Percentiles rank a stretch among this genome's conserved stretches.
phyloP scores from a whole-genome alignment of 202 grass and related monocot genomes.

The Setaria viridis region DNA sequence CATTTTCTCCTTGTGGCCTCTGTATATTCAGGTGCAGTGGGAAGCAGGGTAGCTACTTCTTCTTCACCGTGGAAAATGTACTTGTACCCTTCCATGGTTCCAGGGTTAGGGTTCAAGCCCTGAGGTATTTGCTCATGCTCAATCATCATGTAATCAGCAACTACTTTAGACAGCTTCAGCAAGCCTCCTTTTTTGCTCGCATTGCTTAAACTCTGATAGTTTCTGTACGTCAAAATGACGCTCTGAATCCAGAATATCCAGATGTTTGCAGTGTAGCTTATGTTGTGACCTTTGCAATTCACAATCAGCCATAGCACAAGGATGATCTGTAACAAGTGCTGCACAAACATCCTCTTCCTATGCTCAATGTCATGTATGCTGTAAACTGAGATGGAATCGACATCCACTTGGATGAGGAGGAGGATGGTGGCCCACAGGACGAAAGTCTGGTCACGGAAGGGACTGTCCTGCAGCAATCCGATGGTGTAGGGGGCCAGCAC shows the following conservation, averaged over 20 bases:
- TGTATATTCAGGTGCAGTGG: not conserved
- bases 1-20: not conserved
- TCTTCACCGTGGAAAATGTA: conserved; percentile 27
- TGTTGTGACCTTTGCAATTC: not conserved
- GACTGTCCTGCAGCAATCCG: conserved; percentile 7
- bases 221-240: not conserved
- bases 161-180: conserved; percentile 18
- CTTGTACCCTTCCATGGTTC: not conserved
- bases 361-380: conserved; percentile 30
- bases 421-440: conserved; percentile 11
- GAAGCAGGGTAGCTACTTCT: not conserved
- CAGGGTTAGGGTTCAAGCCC: not conserved
- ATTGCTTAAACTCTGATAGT: not conserved
- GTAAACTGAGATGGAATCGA: conserved; percentile 14
- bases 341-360: conserved; percentile 11
- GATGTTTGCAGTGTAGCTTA: not conserved
- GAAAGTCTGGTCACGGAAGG: conserved; percentile 28
- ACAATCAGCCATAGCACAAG: conserved; percentile 33
- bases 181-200: not conserved
- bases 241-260: conserved; percentile 21
- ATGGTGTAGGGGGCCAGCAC: conserved; percentile 34
- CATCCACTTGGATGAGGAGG: conserved; percentile 15
- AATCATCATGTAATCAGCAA: conserved; percentile 25
- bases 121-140: not conserved
- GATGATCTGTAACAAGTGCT: conserved; percentile 24